Evolutionary conservation across 2,329 filamentous ascomycete genomes (phyloP), one percentile per base, ranked within the genome.

Genomic region (Coniochaeta sp.): DNA sequence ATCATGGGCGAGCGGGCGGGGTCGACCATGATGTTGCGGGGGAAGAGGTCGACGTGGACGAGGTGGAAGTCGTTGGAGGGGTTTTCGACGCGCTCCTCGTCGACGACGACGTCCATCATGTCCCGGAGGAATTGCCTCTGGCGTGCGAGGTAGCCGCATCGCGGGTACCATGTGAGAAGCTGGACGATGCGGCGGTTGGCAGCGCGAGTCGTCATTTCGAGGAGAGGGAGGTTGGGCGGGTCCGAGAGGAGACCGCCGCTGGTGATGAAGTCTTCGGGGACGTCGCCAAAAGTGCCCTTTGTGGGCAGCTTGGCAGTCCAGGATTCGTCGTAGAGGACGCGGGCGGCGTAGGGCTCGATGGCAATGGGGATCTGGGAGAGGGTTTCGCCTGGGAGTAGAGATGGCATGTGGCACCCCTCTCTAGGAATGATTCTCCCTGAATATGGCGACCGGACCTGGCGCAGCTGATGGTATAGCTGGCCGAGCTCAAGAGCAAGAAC

Each of bases 11-110:
- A 56, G 3, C 6, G 11, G 28, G n/a, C 3, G 16, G 14, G 6
- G 24, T 56, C 52, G 6, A 56, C 52, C 52, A 56, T 56, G 52
- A 56, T 56, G 52, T 56, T 56, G 26, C 52, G 52, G 28, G 52
- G 52, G 26, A 56, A 56, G n/a, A 56, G 52, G 52, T 56, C 52
- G 7, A 11, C 2, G 52, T 56, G 52, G 28, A 8, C 6, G 28
- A 56, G 52, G 3, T 24, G 17, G 52, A n/a, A 56, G 28, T 56
- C 14, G 28, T 31, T n/a, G 28, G 28, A 31, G 28, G 44, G 19
- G 44, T 56, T 34, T 3, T n/a, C 28, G 14, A 56, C 52, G n/a
- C 19, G 24, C 6, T 24, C 28, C 17, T 56, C 52, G 26, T 34
- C 26, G 33, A 34, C 52, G 26, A 56, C 28, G 28, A 17, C 11